Evolutionary conservation across 1,284 basidiomycete genomes (phyloP), one percentile per base, ranked within the genome.

Genomic region (Mycosarcoma mackinlayi): DNA sequence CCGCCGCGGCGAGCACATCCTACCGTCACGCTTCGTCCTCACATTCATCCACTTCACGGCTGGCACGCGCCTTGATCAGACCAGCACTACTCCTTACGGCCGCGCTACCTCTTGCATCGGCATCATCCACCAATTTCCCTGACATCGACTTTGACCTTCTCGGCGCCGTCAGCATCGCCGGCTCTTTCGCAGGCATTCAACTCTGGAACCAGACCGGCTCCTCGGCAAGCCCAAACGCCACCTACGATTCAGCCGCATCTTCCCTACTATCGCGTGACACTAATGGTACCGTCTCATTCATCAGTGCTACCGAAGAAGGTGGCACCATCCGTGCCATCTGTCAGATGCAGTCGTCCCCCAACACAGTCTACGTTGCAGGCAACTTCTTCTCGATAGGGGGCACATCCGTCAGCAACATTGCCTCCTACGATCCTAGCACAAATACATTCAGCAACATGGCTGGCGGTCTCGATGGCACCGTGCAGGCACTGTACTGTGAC

Each of bases 401-500:
- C 34, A 67, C 52, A 10, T 46, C 64, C 14, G 68, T 73, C 37
- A 72, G 65, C 60, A 79, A 79, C 61, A 64, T 81, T 30, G 79
- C 77, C 25, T 41, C 68, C 33, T 79, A 73, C 59, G 53, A 81
- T 28, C 66, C 73, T 2, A 19, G 54, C 13, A 53, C 70, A 5
- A 60, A 60, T 10, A 19, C 45, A 0, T 76, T 74, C 51, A 18
- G 25, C 37, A 48, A 53, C 24, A 60, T 80, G 50, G 71, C 55
- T 27, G 76, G 68, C 33, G 77, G 77, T 34, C 52, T 80, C 16
- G 79, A 93, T 69, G 93, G 91, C 37, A 84, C 86, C 41, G 87
- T 97, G 6, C 85, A 88, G 51, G 85, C 92, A 2, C 76, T 96
- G n/a, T 92, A 88, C 73, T 98, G 95, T 84, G 93, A 97, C 83